A percentile compares a stretch with the other conserved stretches of the same genome.
Evolutionary conservation across 768 basidiomycete species (phyloP).

Genomic region (Termitomyces bulborhizus): DNA sequence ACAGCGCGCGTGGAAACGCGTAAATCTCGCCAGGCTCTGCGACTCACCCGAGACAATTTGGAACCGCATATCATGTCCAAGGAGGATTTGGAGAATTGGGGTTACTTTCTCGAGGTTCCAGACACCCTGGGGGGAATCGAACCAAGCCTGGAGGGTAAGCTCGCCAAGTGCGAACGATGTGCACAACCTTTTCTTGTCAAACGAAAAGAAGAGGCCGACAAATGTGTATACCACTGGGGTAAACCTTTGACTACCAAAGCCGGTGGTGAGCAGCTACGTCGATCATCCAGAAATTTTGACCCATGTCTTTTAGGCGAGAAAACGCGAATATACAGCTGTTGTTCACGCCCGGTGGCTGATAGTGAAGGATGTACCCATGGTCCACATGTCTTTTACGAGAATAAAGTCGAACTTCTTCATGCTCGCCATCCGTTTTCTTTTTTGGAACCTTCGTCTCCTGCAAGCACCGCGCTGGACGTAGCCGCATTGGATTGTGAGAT

Average conservation of each 20-base stretch:
- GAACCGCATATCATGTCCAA: slow-evolving; percentile 53
- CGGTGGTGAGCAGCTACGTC: slow-evolving; percentile 45
- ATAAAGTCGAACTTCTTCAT: slow-evolving; percentile 58
- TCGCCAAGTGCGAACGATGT: slow-evolving; percentile 78
- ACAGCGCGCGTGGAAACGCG: slow-evolving; percentile 46
- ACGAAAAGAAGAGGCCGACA: slow-evolving; percentile 42
- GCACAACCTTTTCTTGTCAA: slow-evolving; percentile 62
- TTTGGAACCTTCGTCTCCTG: slow-evolving; percentile 21
- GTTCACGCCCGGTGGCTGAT: slow-evolving; percentile 52
- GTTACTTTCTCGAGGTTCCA: slow-evolving; percentile 69
- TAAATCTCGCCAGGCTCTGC: slow-evolving; percentile 46
- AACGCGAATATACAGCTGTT: slow-evolving; percentile 71
- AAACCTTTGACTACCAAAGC: slow-evolving; percentile 52
- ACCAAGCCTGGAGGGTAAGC: slow-evolving; percentile 56
- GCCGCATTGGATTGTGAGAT: slow-evolving; percentile 96
- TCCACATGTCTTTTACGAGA: slow-evolving; percentile 89
- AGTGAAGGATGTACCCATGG: slow-evolving; percentile 70
- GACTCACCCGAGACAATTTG: slow-evolving; percentile 46
- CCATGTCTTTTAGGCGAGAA: slow-evolving; percentile 48
- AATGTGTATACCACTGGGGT: slow-evolving; percentile 86
- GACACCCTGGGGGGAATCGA: slow-evolving; percentile 54
- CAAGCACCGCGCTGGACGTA: slow-evolving; percentile 50
- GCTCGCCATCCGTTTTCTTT: slow-evolving; percentile 67
- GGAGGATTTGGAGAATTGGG: slow-evolving; percentile 57
- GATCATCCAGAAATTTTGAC: background rate